A percentile compares a stretch with the other conserved stretches of the same genome.
Conservation (phyloP, 768 basidiomycete species). For the Lactarius indigo region DNA sequence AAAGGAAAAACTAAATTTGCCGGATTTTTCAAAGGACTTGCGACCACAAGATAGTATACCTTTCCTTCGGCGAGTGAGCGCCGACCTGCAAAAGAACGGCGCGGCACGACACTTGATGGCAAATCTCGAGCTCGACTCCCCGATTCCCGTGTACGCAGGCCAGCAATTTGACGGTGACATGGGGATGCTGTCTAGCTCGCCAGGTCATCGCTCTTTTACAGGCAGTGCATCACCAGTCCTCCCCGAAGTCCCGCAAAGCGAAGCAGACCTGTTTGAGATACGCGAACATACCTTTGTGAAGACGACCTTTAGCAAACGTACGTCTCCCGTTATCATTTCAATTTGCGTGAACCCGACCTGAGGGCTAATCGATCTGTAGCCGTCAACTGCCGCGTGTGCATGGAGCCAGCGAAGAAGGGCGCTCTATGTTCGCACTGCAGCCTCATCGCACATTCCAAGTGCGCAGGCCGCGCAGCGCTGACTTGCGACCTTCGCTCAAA, state of each 20-base stretch:
- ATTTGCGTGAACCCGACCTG: constrained; percentile 1
- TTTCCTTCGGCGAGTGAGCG: constrained; percentile 87
- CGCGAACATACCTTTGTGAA: constrained; percentile 84
- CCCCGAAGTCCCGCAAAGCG: constrained; percentile 30
- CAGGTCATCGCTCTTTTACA: constrained; percentile 7
- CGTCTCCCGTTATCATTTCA: constrained; percentile 32
- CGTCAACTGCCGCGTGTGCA: constrained; percentile 83
- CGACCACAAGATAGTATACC: constrained; percentile 94
- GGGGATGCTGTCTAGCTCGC: constrained; percentile 21
- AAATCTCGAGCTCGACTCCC: constrained; percentile 41
- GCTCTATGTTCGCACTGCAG: constrained; percentile 89
- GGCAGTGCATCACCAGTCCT: constrained; percentile 4
- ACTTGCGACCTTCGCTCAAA: constrained; percentile 82
- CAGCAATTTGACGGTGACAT: constrained; percentile 18
- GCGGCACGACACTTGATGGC: constrained; percentile 47
- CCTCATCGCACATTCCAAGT: constrained; percentile 81
- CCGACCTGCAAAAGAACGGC: constrained; percentile 76
- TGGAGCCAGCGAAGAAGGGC: constrained; percentile 73
- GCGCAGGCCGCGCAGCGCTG: constrained; percentile 66
- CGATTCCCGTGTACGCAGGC: constrained; percentile 17
- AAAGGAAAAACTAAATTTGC: not conserved
- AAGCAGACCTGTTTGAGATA: constrained; percentile 47
- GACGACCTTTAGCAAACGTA: constrained; percentile 90
- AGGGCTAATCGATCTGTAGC: constrained; percentile 43
- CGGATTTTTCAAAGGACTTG: constrained; percentile 51